phyloP scores from a whole-genome alignment of 2,329 filamentous ascomycete species.

The Endoconidiophora polonica region DNA sequence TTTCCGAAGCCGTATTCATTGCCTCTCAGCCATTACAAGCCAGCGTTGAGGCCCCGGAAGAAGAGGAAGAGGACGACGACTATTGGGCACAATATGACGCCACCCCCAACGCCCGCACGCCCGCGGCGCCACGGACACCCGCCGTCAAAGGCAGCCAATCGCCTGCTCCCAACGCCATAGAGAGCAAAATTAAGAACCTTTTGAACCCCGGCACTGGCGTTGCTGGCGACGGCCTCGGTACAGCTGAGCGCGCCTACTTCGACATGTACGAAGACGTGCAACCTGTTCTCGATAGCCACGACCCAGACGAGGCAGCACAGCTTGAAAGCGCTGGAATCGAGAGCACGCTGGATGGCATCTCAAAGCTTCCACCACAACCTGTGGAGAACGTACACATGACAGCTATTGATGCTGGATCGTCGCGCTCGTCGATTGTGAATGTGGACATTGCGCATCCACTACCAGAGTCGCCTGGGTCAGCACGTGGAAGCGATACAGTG shows the following conservation, averaged over 20 bases:
- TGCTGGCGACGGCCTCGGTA: constrained; percentile 15
- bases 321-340: constrained; percentile 22
- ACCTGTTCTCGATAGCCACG: constrained; percentile 64
- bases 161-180: constrained; percentile 14
- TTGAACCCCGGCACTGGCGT: neutral
- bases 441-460: constrained; percentile 34
- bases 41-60: constrained; percentile 2
- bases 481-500: constrained; percentile 38
- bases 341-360: constrained; percentile 18
- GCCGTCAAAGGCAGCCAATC: constrained; percentile 16
- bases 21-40: neutral
- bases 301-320: constrained; percentile 46
- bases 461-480: constrained; percentile 40
- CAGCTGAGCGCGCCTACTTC: constrained; percentile 55
- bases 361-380: neutral
- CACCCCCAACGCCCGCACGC: constrained; percentile 46
- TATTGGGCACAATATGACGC: constrained; percentile 26
- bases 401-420: constrained; percentile 2
- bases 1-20: constrained; percentile 3
- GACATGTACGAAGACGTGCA: constrained; percentile 63
- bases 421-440: constrained; percentile 15
- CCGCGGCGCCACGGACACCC: constrained; percentile 25
- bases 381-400: neutral
- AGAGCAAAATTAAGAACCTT: neutral
- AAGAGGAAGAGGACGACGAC: constrained; percentile 36